These are phyloP conservation scores for Leptodontidium sp. DNA, from an alignment of 2,329 filamentous ascomycete species.

Conservation along the genomic window DNA sequence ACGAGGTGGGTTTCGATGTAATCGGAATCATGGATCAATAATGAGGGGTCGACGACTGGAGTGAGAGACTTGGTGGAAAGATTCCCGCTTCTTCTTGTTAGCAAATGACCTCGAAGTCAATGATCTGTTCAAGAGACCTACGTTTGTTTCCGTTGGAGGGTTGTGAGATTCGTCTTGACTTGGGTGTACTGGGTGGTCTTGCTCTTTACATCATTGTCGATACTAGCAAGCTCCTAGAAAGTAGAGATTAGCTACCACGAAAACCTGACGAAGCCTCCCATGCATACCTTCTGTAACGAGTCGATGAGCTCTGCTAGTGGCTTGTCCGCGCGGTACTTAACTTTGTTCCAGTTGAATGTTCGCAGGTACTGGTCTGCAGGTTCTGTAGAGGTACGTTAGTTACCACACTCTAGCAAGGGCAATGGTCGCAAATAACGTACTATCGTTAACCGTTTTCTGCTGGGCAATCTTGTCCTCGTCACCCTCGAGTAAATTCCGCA, in stretches of 20 bases:
- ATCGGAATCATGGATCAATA: conserved; percentile 89
- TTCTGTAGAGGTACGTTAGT: conserved; percentile 61
- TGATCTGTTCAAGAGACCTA: conserved; percentile 51
- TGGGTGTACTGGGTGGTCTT: conserved; percentile 96
- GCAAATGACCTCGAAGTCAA: background rate
- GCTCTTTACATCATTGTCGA: conserved; percentile 94
- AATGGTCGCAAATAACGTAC: conserved; percentile 59
- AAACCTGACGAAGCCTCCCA: background rate
- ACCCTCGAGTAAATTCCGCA: conserved; percentile 45
- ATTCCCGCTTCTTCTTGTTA: conserved; percentile 72
- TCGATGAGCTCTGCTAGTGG: conserved; percentile 87
- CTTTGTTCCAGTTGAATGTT: conserved; percentile 95
- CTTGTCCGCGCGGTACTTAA: conserved; percentile 95
- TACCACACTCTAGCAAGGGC: background rate
- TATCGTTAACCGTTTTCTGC: conserved; percentile 81
- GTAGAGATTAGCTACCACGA: conserved; percentile 1
- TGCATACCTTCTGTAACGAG: conserved; percentile 80
- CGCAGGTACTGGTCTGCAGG: conserved; percentile 94
- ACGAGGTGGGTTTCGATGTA: conserved; percentile 96
- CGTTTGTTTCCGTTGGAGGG: conserved; percentile 89
- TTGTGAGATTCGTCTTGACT: conserved; percentile 83
- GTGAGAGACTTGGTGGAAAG: conserved; percentile 92
- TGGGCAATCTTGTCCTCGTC: conserved; percentile 69
- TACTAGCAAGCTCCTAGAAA: conserved; percentile 80
- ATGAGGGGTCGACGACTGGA: conserved; percentile 82